Evolutionary conservation across 352 stramenopile genomes (phyloP).

Genomic region (Aphanomyces astaci): DNA sequence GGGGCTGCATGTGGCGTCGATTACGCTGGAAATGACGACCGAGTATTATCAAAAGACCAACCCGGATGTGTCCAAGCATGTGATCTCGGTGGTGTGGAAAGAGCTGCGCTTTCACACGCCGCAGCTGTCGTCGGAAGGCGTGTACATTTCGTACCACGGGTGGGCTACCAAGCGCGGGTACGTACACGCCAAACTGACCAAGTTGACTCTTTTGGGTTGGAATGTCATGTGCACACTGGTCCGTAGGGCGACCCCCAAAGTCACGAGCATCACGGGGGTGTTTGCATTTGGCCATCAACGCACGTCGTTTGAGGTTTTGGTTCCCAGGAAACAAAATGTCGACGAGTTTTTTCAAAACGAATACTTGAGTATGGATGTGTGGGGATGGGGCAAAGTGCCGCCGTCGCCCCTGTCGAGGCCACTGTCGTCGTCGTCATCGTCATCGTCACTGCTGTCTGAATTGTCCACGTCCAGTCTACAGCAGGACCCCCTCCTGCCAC

Average conservation of each 20-base stretch:
- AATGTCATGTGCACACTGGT: too few relatives aligned
- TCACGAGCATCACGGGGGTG: not conserved
- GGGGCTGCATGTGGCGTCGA: constrained; percentile 3
- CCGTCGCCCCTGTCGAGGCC: not conserved
- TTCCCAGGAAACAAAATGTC: not conserved
- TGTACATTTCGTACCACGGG: constrained; percentile 4
- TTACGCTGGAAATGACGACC: not conserved
- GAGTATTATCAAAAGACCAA: not conserved
- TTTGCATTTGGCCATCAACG: not conserved
- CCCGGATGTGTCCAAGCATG: not conserved
- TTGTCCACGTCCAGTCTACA: too few relatives aligned
- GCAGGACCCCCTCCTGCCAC: too few relatives aligned
- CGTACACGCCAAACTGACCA: not conserved
- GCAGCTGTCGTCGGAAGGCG: not conserved
- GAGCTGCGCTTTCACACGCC: not conserved
- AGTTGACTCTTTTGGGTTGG: not conserved
- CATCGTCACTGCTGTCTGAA: not conserved
- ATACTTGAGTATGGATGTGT: constrained; percentile 5
- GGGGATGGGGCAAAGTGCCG: constrained; percentile 8
- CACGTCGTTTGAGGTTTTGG: not conserved
- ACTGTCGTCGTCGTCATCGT: not conserved
- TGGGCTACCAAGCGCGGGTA: not conserved
- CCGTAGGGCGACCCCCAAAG: constrained; percentile 2
- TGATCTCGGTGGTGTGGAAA: not conserved
- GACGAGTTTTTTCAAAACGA: not conserved